A percentile compares a stretch with the other conserved stretches of the same genome.
Conservation (phyloP, 345 rosid genomes). For the Populus deltoides region DNA sequence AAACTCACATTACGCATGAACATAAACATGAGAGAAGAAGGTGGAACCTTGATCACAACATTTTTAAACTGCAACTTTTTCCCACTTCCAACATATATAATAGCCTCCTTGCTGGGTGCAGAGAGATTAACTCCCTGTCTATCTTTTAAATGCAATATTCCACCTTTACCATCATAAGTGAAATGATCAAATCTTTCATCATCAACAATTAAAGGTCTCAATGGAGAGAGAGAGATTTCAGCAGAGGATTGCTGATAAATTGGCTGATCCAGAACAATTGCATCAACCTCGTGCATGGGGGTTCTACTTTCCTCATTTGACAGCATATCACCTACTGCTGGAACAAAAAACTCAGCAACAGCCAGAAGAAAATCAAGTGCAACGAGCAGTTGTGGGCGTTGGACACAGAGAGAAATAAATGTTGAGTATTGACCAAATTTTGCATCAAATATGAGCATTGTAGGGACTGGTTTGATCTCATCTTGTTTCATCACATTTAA, state of each 20-base stretch:
- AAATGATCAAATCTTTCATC: constrained; percentile 68
- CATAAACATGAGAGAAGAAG: constrained; percentile 4
- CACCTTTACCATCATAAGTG: constrained; percentile 89
- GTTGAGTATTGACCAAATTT: constrained; percentile 65
- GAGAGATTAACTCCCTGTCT: constrained; percentile 56
- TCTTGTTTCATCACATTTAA: constrained; percentile 29
- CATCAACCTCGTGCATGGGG: constrained; percentile 47
- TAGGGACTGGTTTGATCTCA: constrained; percentile 54
- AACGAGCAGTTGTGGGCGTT: constrained; percentile 92
- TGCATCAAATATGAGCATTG: constrained; percentile 93
- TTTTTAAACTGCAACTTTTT: constrained; percentile 79
- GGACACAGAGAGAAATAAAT: constrained; percentile 60
- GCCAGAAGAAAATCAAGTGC: constrained; percentile 95
- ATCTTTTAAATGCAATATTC: constrained; percentile 68
- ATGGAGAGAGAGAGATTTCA: constrained; percentile 66
- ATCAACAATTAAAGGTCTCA: constrained; percentile 79
- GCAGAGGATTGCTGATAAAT: constrained; percentile 56
- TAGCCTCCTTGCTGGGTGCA: constrained; percentile 65
- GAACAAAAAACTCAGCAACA: constrained; percentile 88
- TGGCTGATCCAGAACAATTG: constrained; percentile 61
- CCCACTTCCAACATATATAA: constrained; percentile 74
- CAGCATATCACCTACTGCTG: constrained; percentile 62
- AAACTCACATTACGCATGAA: neutral
- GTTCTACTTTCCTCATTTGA: constrained; percentile 66
- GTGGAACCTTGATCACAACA: constrained; percentile 68